Conservation (phyloP, 768 basidiomycete species). For the Pleurotus cornucopiae region DNA sequence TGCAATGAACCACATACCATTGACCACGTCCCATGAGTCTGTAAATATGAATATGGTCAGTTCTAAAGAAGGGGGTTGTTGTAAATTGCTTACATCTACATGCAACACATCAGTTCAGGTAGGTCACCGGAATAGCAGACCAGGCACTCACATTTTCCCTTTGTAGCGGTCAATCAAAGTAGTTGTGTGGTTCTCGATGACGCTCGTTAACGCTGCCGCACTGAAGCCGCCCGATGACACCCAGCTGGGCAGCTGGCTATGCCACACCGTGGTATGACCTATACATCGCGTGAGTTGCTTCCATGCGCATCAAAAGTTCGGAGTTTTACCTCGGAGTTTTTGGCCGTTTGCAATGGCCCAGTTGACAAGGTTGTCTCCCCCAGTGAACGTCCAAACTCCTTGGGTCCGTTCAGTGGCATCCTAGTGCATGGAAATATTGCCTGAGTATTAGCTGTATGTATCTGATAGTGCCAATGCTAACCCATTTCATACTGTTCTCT, state of each 20-base stretch:
- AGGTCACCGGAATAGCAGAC: no score
- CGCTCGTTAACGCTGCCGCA: slow-evolving; percentile 34
- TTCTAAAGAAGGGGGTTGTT: no score
- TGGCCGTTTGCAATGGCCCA: slow-evolving; percentile 43
- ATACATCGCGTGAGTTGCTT: no score
- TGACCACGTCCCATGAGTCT: slow-evolving; percentile 41
- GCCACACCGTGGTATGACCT: slow-evolving; percentile 48
- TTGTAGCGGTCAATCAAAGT: slow-evolving; percentile 48
- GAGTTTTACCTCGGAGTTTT: slow-evolving; percentile 34
- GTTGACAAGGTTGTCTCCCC: slow-evolving; percentile 38
- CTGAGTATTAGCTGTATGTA: not conserved
- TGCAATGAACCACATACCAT: slow-evolving; percentile 18
- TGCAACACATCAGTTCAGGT: not conserved
- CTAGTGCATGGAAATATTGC: slow-evolving; percentile 19
- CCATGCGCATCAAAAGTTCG: no score
- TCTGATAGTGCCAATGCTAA: slow-evolving; percentile 13
- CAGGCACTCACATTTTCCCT: slow-evolving; percentile 39
- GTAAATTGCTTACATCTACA: not conserved
- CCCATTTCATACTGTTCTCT: slow-evolving; percentile 58
- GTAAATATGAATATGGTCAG: not conserved
- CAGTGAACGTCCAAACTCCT: slow-evolving; percentile 41
- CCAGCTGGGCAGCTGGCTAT: slow-evolving; percentile 51
- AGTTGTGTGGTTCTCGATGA: slow-evolving; percentile 43
- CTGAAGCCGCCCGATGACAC: slow-evolving; percentile 39
- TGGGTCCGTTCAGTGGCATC: slow-evolving; percentile 48